phyloP scores from a whole-genome alignment of 116 monocot genomes.

The Iris pallida region DNA sequence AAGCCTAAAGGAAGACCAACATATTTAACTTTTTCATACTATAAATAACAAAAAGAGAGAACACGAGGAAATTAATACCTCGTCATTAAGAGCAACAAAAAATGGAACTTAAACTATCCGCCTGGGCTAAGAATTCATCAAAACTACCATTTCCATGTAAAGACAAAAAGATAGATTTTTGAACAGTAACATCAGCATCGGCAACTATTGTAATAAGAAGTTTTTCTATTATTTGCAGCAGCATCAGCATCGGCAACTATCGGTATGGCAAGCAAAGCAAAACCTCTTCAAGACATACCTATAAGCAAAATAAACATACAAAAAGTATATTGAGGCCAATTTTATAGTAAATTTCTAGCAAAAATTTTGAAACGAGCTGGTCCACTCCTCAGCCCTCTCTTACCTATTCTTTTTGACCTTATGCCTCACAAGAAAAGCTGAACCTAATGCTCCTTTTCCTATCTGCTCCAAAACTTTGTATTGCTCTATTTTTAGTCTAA shows the following conservation, averaged over 20 bases:
- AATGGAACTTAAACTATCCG: constrained; percentile 83
- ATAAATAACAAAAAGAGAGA: too few relatives aligned
- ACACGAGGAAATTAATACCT: constrained; percentile 35
- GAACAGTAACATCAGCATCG: constrained; percentile 86
- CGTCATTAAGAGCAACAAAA: constrained; percentile 96
- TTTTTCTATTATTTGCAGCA: constrained; percentile 93
- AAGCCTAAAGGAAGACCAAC: too few relatives aligned
- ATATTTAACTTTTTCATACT: too few relatives aligned
- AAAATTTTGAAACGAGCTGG: background rate
- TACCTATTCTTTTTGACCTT: constrained; percentile 58
- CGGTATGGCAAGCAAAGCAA: constrained; percentile 54
- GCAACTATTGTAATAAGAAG: constrained; percentile 87
- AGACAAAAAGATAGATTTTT: constrained; percentile 67
- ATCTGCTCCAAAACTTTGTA: constrained; percentile 68
- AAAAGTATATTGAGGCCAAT: background rate
- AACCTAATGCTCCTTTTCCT: constrained; percentile 60
- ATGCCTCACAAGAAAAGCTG: constrained; percentile 55
- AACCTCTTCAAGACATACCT: constrained; percentile 82
- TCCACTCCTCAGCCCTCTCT: background rate
- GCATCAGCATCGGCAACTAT: constrained; percentile 47
- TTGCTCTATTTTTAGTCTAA: constrained; percentile 38
- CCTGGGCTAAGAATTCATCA: constrained; percentile 95
- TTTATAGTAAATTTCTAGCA: too few relatives aligned
- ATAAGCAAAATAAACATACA: constrained; percentile 1
- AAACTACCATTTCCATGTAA: constrained; percentile 57